These are phyloP conservation scores for Mallotus repandus DNA, from an alignment of 441 rosid genomes.

Conservation along the genomic window DNA sequence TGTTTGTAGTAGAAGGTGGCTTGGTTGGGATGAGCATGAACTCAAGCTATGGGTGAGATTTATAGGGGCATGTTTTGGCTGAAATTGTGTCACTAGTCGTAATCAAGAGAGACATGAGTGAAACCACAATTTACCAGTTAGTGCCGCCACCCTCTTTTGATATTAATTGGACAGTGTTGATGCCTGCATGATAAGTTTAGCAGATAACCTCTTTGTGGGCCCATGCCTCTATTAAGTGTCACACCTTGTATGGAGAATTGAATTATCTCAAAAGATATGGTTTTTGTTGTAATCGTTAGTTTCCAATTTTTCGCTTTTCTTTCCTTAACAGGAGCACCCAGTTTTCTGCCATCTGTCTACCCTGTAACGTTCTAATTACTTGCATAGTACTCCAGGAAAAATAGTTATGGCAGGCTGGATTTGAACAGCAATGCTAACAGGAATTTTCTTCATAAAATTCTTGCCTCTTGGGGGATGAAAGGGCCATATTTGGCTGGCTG, in stretches of 20 bases:
- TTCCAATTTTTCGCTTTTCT: slow-evolving; percentile 34
- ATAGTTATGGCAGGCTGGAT: background rate
- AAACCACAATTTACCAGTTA: slow-evolving; percentile 31
- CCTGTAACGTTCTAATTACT: background rate
- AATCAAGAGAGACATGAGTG: slow-evolving; percentile 20
- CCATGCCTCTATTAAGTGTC: slow-evolving; percentile 26
- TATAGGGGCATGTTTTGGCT: slow-evolving; percentile 38
- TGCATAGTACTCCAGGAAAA: background rate
- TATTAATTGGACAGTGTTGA: slow-evolving; percentile 31
- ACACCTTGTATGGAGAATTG: slow-evolving; percentile 21
- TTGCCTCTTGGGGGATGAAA: slow-evolving; percentile 7
- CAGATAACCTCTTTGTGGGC: background rate
- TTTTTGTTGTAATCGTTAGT: slow-evolving; percentile 21
- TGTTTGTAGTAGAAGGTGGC: background rate
- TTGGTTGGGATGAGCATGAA: slow-evolving; percentile 29
- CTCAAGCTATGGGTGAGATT: slow-evolving; percentile 23
- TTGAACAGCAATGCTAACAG: background rate
- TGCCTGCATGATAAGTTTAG: background rate
- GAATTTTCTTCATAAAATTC: slow-evolving; percentile 1
- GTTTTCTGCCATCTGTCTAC: background rate
- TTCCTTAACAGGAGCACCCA: background rate
- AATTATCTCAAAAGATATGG: slow-evolving; percentile 32
- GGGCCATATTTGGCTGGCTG: slow-evolving; percentile 6
- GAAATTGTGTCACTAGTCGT: slow-evolving; percentile 33
- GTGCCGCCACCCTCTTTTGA: slow-evolving; percentile 53